Evolutionary conservation across 2,329 filamentous ascomycete genomes (phyloP).

Genomic region (Setomelanomma holmii): DNA sequence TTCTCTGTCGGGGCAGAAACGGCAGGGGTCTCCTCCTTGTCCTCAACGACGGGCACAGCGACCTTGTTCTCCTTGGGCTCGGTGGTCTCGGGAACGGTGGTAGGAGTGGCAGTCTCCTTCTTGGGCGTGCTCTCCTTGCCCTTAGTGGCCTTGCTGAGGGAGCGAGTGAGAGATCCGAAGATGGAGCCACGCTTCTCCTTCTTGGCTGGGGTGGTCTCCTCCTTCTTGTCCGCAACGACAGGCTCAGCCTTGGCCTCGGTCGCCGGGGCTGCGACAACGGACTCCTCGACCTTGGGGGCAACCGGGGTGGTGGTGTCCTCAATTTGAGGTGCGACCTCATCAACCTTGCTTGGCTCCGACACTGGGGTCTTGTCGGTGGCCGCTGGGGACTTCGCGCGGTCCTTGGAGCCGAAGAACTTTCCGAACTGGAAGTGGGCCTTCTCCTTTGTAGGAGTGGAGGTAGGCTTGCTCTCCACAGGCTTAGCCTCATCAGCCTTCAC

Average conservation of each 20-base stretch:
- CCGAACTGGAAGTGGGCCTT: constrained; percentile 62
- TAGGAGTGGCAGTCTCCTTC: constrained; percentile 23
- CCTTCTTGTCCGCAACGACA: constrained; percentile 43
- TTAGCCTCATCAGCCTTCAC: constrained; percentile 39
- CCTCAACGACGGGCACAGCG: constrained; percentile 27
- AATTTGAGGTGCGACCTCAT: constrained; percentile 47
- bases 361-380: constrained; percentile 32
- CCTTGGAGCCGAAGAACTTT: constrained; percentile 59
- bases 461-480: constrained; percentile 20
- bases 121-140: constrained; percentile 34
- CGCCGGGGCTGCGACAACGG: constrained; percentile 26
- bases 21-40: constrained; percentile 40
- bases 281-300: constrained; percentile 28
- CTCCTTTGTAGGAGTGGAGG: constrained; percentile 24
- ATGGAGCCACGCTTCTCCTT: constrained; percentile 88
- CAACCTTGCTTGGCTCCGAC: constrained; percentile 45
- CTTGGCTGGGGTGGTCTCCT: constrained; percentile 49
- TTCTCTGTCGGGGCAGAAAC: constrained; percentile 34
- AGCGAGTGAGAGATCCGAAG: constrained; percentile 71
- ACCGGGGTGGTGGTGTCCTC: constrained; percentile 42
- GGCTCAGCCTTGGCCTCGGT: constrained; percentile 50
- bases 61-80: constrained; percentile 33
- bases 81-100: constrained; percentile 44
- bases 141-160: constrained; percentile 50
- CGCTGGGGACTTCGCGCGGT: constrained; percentile 56